These are phyloP conservation scores for Stagonosporopsis tanaceti DNA, from an alignment of 2,329 filamentous ascomycete species.

Conservation along the genomic window DNA sequence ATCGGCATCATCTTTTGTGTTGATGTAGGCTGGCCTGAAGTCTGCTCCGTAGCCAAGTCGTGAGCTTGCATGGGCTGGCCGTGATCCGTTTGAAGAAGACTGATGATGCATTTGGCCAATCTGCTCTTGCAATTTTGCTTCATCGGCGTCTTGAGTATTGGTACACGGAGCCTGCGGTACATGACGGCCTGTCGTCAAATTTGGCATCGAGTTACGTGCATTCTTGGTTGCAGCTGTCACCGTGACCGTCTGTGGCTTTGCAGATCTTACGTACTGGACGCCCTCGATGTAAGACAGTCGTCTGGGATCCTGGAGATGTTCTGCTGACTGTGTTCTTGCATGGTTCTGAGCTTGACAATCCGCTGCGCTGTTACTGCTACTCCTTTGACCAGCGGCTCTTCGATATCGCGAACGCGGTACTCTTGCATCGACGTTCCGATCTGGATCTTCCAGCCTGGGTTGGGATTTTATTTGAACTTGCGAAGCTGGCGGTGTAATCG, in stretches of 20 bases:
- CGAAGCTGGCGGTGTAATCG: constrained; percentile 29
- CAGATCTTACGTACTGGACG: constrained; percentile 4
- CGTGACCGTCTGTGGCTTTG: constrained; percentile 4
- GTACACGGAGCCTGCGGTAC: constrained; percentile 3
- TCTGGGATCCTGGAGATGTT: not conserved
- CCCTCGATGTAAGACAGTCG: not conserved
- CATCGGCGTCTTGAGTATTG: constrained; percentile 2
- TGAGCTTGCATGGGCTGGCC: constrained; percentile 13
- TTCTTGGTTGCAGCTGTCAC: not conserved
- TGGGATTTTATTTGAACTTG: not conserved
- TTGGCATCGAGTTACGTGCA: constrained; percentile 24
- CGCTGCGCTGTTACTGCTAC: not conserved
- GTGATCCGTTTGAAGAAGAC: not conserved
- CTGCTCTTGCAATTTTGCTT: not conserved
- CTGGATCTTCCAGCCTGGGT: not conserved
- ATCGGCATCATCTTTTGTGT: not conserved
- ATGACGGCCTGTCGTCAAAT: constrained; percentile 5
- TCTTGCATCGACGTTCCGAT: constrained; percentile 1
- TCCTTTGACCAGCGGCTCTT: constrained; percentile 12
- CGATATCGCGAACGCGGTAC: constrained; percentile 28
- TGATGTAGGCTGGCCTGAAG: not conserved
- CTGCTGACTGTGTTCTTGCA: not conserved
- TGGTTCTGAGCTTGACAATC: not conserved
- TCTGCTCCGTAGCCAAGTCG: constrained; percentile 11
- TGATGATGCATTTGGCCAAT: not conserved